Base-by-base conservation (phyloP, 2,329 filamentous ascomycete genomes). In the Ascosphaera apis region DNA sequence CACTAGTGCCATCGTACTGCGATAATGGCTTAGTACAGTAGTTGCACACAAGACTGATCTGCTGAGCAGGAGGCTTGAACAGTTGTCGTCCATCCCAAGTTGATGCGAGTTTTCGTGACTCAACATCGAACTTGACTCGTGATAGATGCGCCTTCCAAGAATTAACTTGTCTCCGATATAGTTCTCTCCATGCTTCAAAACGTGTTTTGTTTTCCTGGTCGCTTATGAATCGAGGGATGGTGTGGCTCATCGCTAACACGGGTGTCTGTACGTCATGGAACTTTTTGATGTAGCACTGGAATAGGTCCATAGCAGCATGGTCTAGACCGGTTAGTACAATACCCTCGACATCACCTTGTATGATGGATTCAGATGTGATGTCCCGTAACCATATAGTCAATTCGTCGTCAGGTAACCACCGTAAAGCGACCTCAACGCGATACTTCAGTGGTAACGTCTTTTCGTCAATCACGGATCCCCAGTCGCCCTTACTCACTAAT, bases 231-330 rank as follows among this genome's bases (percentile, higher is more conserved):
- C 66, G 58, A 0, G 70, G 69, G 34, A 67, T 65, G 0, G 66
- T 65, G 42, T 67, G 63, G 23, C 65, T 65, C 46, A 69, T 65
- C 18, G 67, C 66, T 1, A 75, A 54, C 0, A 74, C 69, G 1
- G 69, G 64, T 2, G 69, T 72, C 52, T 76, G 71, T 1, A 74
- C 51, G 42, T 74, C 70, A 39, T 66, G 63, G 45, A 65, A 71
- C 36, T 63, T 65, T 36, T 58, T 57, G 40, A 75, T 65, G 47
- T 73, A 72, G 4, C 62, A 65, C 44, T 68, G 62, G 41, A 76
- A 66, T 25, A 76, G 59, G 33, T 69, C 63, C 49, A 75, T 62
- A 3, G 64, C 63, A 37, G 60, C 57, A 39, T 69, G 63, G 3
- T 62, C 62, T 4, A 74, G 58, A 4, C 71, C 71, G 0, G 71